A percentile compares a stretch with the other conserved stretches of the same genome.
phyloP scores from a whole-genome alignment of 176 grass and related monocot genomes.

The Aegilops sharonensis region DNA sequence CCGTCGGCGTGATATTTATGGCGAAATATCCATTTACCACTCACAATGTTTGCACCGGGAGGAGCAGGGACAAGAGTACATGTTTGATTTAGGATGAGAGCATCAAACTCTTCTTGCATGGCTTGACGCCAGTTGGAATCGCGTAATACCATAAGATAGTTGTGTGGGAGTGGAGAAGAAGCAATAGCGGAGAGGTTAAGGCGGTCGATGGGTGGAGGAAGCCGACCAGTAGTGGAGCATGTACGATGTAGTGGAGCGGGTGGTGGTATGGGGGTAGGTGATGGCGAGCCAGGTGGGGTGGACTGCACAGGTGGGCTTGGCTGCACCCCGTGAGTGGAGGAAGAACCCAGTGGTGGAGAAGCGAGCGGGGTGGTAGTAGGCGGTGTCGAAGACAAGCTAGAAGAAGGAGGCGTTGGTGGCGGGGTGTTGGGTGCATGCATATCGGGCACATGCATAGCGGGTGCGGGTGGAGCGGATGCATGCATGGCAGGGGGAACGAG shows the following conservation, averaged over 20 bases:
- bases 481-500: neutral
- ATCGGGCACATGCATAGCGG: neutral
- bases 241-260: too few relatives aligned
- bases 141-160: neutral
- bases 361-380: too few relatives aligned
- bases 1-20: neutral
- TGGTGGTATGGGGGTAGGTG: neutral
- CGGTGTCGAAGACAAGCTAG: neutral
- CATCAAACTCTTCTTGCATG: too few relatives aligned
- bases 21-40: too few relatives aligned
- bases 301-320: neutral
- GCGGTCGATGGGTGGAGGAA: neutral
- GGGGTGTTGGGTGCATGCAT: too few relatives aligned
- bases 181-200: neutral
- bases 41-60: neutral
- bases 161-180: neutral
- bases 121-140: too few relatives aligned
- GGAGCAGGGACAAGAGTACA: neutral
- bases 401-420: neutral
- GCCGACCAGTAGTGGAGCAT: neutral
- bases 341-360: too few relatives aligned
- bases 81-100: neutral
- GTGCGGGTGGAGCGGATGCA: neutral
- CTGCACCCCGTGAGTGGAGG: neutral
- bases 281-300: neutral